These are phyloP conservation scores for Picocystis salinarum DNA, from an alignment of 139 green algal species.

Conservation along the genomic window DNA sequence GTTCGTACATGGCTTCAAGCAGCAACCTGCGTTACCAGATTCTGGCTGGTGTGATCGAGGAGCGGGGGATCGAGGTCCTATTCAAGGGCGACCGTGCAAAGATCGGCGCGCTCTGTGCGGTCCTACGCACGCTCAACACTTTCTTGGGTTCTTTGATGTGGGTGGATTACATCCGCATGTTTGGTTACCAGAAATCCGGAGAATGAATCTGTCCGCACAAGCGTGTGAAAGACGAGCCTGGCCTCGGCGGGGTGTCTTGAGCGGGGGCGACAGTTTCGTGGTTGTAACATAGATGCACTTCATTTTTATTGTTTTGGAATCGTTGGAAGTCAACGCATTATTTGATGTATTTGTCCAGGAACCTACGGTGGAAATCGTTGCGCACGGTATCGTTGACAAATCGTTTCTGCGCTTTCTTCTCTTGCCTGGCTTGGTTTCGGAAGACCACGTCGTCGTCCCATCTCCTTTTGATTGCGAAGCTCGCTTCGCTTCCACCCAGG, in stretches of 20 bases:
- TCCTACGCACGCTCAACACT: slow-evolving; percentile 66
- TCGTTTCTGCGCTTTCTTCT: slow-evolving; percentile 71
- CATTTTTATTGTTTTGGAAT: too few relatives aligned
- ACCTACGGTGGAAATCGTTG: slow-evolving; percentile 87
- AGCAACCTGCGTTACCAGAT: slow-evolving; percentile 82
- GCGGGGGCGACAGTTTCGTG: too few relatives aligned
- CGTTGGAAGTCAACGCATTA: slow-evolving; percentile 28
- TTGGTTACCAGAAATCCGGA: slow-evolving; percentile 60
- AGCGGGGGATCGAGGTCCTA: slow-evolving; percentile 71
- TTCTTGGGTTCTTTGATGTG: slow-evolving; percentile 79
- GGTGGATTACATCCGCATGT: slow-evolving; percentile 69
- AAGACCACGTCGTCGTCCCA: slow-evolving; percentile 99
- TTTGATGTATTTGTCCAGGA: slow-evolving; percentile 83
- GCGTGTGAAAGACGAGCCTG: too few relatives aligned
- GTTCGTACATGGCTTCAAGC: slow-evolving; percentile 80
- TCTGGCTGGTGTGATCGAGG: slow-evolving; percentile 77
- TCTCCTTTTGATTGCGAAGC: slow-evolving; percentile 5
- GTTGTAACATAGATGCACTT: too few relatives aligned
- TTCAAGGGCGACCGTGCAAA: slow-evolving; percentile 39
- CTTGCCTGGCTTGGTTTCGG: slow-evolving; percentile 63
- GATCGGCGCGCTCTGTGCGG: slow-evolving; percentile 44
- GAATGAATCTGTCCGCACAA: too few relatives aligned
- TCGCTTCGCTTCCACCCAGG: slow-evolving; percentile 1
- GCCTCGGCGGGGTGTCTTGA: too few relatives aligned
- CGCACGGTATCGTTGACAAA: slow-evolving; percentile 99